Evolutionary conservation across 768 basidiomycete species (phyloP).

Genomic region (Lepiota subincarnata): DNA sequence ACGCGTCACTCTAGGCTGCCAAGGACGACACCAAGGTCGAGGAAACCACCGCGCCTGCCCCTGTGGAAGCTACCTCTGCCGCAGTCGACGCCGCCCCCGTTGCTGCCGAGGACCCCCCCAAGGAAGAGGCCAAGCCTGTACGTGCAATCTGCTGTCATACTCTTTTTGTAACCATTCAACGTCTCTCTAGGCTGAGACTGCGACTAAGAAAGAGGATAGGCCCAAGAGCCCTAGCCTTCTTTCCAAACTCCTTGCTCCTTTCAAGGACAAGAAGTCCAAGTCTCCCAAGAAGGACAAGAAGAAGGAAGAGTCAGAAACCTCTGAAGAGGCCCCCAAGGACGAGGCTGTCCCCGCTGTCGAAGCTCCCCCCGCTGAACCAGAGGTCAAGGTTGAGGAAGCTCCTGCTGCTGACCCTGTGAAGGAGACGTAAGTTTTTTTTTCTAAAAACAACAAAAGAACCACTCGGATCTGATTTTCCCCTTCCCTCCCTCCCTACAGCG

Average conservation of each 20-base stretch:
- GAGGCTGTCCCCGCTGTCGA: slow-evolving; percentile 46
- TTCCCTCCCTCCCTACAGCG: too few species aligned
- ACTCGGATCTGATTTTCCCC: slow-evolving; percentile 2
- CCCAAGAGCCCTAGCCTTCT: slow-evolving; percentile 80
- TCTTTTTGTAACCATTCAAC: slow-evolving; percentile 8
- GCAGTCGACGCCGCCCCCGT: slow-evolving; percentile 18
- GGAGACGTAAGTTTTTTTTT: slow-evolving; percentile 54
- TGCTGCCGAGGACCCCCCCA: slow-evolving; percentile 27
- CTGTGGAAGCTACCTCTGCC: slow-evolving; percentile 20
- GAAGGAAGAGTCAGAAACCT: slow-evolving; percentile 59
- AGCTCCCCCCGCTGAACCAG: slow-evolving; percentile 26
- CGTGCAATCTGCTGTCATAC: slow-evolving; percentile 14
- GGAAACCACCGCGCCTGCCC: slow-evolving; percentile 19
- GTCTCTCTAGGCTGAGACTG: slow-evolving; percentile 38
- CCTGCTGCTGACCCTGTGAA: slow-evolving; percentile 55
- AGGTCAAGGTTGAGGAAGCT: slow-evolving; percentile 38
- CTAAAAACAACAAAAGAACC: neutral
- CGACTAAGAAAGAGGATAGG: slow-evolving; percentile 70
- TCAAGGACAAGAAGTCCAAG: slow-evolving; percentile 77
- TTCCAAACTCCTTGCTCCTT: slow-evolving; percentile 72
- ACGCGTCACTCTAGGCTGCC: slow-evolving; percentile 16
- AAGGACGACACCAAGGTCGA: slow-evolving; percentile 24
- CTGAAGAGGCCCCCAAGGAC: slow-evolving; percentile 39
- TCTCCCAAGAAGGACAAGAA: slow-evolving; percentile 82
- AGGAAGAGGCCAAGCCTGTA: slow-evolving; percentile 42